Base-by-base conservation (phyloP, 1,284 basidiomycete genomes). In the Heterobasidion annosum region DNA sequence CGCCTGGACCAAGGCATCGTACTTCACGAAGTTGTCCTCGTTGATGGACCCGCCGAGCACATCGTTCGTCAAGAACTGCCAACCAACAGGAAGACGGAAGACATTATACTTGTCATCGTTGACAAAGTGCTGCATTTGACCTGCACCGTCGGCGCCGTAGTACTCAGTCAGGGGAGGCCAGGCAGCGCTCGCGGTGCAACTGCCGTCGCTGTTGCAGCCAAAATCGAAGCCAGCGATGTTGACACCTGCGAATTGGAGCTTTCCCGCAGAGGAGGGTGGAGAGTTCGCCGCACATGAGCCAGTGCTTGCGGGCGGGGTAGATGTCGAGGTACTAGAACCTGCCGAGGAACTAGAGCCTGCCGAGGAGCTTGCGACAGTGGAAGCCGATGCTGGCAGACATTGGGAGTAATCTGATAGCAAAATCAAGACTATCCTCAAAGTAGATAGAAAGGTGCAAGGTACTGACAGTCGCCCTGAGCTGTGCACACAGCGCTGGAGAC, bases 61-160 rank as follows among this genome's bases (percentile, higher is more conserved):
- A 55, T 71, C 67, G 58, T 71, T 69, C 1, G 69, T 71, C 50
- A 82, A 64, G 65, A 75, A 81, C 63, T 83, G 80, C 81, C 81
- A 83, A 1, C 73, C 73, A 25, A 81, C 73, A 2, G 78, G 77
- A 34, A 78, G 68, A 47, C 77, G 72, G 70, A 79, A 79, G 2
- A 71, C 67, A 61, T 79, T 79, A 67, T 70, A 78, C 1, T 73
- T 70, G 58, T 78, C 74, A 59, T 74, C 67, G 0, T 73, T 66
- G 46, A 74, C 74, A 58, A 83, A 83, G 62, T 83, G 81, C 42
- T 68, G 59, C 75, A 83, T 81, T 64, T 83, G 81, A 8, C 75
- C 74, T 10, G 67, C 67, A 50, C 75, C 76, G 54, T 78, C 75
- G 51, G 63, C 59, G 67, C 77, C 77, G 58, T 71, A 74, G 65